Percentiles rank a stretch among this genome's conserved stretches.
These are phyloP conservation scores for Samsoniella hepiali DNA, from an alignment of 2,329 filamentous ascomycete species.

Conservation along the genomic window DNA sequence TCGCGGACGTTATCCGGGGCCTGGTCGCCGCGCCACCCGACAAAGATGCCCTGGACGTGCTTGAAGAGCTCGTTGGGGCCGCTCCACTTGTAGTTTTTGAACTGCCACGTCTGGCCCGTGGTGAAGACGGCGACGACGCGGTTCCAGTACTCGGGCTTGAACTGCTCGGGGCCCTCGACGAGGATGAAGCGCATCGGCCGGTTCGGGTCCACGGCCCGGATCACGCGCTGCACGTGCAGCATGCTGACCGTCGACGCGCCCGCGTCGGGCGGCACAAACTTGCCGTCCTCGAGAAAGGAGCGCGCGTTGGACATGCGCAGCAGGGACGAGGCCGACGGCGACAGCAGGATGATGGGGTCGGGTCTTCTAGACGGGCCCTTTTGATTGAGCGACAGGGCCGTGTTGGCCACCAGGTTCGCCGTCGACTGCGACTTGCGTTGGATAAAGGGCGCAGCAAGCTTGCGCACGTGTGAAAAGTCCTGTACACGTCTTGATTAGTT, in stretches of 20 bases:
- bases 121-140: conserved; percentile 96
- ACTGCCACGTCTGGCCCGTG: conserved; percentile 96
- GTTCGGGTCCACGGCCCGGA: conserved; percentile 67
- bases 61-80: conserved; percentile 84
- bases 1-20: conserved; percentile 72
- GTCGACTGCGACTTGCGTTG: conserved; percentile 52
- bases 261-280: conserved; percentile 74
- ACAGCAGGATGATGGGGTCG: conserved; percentile 93
- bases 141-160: conserved; percentile 97
- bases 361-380: conserved; percentile 50
- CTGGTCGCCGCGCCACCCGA: conserved; percentile 86
- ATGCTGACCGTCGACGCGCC: conserved; percentile 70
- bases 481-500: conserved; percentile 36
- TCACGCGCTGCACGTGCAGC: conserved; percentile 75
- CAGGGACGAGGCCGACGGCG: conserved; percentile 89
- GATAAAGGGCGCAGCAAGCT: conserved; percentile 76
- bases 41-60: conserved; percentile 80
- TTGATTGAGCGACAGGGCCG: conserved; percentile 52
- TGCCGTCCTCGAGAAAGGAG: conserved; percentile 81
- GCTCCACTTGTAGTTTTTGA: conserved; percentile 97
- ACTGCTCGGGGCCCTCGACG: conserved; percentile 87
- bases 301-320: conserved; percentile 96
- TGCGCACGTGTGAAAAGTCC: conserved; percentile 94
- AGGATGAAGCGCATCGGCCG: conserved; percentile 89
- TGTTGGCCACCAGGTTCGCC: conserved; percentile 39